Evolutionary conservation across 495 filamentous ascomycete species (phyloP).

Genomic region (Eremomyces bilateralis): DNA sequence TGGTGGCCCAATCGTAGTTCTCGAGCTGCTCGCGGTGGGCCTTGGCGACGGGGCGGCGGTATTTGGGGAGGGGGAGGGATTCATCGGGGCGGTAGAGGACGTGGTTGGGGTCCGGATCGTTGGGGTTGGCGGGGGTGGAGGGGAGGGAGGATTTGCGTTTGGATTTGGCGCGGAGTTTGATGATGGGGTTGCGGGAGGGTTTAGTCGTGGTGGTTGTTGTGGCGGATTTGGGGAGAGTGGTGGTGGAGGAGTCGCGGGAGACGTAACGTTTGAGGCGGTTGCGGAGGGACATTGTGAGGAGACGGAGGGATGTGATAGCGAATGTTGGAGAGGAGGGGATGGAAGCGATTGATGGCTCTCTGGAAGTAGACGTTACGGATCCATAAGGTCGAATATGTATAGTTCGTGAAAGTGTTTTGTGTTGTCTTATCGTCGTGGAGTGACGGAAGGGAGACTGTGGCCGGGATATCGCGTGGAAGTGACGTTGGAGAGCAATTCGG

Average conservation of each 20-base stretch:
- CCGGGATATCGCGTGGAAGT: no score
- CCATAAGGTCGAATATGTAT: no score
- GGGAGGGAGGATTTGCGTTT: slow-evolving; percentile 1
- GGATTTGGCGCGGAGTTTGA: background rate
- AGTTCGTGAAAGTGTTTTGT: no score
- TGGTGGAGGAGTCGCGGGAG: slow-evolving; percentile 5
- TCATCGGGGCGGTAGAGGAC: slow-evolving; percentile 21
- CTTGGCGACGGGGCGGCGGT: slow-evolving; percentile 18
- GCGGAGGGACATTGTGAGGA: slow-evolving; percentile 18
- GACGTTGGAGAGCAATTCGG: no score
- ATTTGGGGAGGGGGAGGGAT: slow-evolving; percentile 21
- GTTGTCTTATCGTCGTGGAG: no score
- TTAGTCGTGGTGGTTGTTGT: slow-evolving; percentile 4
- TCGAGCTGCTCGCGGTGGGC: slow-evolving; percentile 21
- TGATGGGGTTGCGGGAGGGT: slow-evolving; percentile 5
- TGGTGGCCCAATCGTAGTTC: slow-evolving; percentile 16
- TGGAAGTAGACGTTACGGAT: no score
- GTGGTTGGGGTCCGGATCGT: slow-evolving; percentile 4
- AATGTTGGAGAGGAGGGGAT: background rate
- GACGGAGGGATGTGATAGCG: background rate
- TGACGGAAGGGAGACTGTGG: no score
- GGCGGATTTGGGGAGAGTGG: slow-evolving; percentile 4
- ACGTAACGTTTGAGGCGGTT: slow-evolving; percentile 17
- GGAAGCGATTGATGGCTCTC: no score
- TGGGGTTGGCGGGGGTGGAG: slow-evolving; percentile 1